Evolutionary conservation across 2,329 filamentous ascomycete species (phyloP).

Genomic region (Arthrobotrys sinensis): DNA sequence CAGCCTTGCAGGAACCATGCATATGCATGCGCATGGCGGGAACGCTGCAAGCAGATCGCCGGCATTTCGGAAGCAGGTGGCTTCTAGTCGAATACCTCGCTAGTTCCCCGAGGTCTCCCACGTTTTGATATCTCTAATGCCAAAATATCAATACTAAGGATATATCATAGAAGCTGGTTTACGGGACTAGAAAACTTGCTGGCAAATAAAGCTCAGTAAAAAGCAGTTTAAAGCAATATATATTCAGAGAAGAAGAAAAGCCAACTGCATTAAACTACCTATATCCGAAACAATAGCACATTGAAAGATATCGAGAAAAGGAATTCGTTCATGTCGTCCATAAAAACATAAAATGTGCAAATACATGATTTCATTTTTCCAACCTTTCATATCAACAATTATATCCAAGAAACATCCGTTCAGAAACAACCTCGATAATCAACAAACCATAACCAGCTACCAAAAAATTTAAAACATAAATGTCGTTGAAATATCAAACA

Average conservation of each 20-base stretch:
- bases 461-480: slow-evolving; percentile 13
- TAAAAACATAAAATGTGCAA: slow-evolving; percentile 13
- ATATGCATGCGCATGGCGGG: slow-evolving; percentile 29
- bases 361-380: slow-evolving; percentile 34
- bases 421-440: neutral
- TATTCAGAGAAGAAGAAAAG: neutral
- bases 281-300: neutral
- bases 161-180: neutral
- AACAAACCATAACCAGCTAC: slow-evolving; percentile 15
- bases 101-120: no score
- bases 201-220: no score
- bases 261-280: slow-evolving; percentile 4
- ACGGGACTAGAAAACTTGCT: no score
- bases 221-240: no score
- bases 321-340: slow-evolving; percentile 49
- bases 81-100: neutral
- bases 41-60: neutral
- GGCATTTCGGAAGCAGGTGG: slow-evolving; percentile 17
- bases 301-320: slow-evolving; percentile 19
- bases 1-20: slow-evolving; percentile 38
- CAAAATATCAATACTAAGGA: no score
- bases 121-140: neutral
- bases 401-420: slow-evolving; percentile 13
- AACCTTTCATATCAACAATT: slow-evolving; percentile 1
- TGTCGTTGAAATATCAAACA: slow-evolving; percentile 17